Base-by-base conservation (phyloP, 2,329 filamentous ascomycete genomes). In the Dothideomycetidae sp. region DNA sequence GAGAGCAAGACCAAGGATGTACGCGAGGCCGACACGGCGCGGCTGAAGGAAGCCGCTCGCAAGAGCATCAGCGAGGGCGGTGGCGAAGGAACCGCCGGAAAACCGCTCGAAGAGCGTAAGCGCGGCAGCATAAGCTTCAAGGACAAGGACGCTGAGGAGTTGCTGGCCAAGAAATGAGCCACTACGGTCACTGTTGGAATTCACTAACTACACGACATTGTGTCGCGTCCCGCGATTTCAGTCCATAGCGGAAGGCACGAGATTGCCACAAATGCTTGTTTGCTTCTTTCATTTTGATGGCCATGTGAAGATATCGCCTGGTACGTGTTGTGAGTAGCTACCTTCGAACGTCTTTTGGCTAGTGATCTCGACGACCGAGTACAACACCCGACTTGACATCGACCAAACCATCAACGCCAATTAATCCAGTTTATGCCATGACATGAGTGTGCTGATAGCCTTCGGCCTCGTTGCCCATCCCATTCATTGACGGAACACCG, bases 1-100 rank as follows among this genome's bases (percentile, higher is more conserved):
- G 82, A 86, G 37, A 59, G 65, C 11, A 90, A 85, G 61, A 68
- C 71, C 33, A 77, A 76, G 54, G 73, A 76, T 40, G 51, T 64
- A 33, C 64, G 66, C 39, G 57, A 67, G 36, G 67, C 76, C 42
- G 67, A 67, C 42, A 66, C 55, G 1, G 62, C 65, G 48, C 49
- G 64, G 36, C 47, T 66, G 42, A 72, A 73, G 56, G 59, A 62
- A 46, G 55, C 60, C 13, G 66, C 65, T 5, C 56, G 58, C 16
- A 52, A 54, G 43, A 44, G 78, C 75, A 51, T 70, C 68, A 50
- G 56, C 76, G 50, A 79, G 76, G 58, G 56, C 10, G 58, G 58
- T 42, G 26, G 13, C 7, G 16, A 38, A 14, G 35, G 35, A n/a
- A n/a, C n/a, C n/a, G n/a, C n/a, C n/a, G n/a, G 7, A 7, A 26